Evolutionary conservation across 2,329 filamentous ascomycete species (phyloP), one percentile per base, ranked within the genome.

Genomic region (Eurotiales sp.): DNA sequence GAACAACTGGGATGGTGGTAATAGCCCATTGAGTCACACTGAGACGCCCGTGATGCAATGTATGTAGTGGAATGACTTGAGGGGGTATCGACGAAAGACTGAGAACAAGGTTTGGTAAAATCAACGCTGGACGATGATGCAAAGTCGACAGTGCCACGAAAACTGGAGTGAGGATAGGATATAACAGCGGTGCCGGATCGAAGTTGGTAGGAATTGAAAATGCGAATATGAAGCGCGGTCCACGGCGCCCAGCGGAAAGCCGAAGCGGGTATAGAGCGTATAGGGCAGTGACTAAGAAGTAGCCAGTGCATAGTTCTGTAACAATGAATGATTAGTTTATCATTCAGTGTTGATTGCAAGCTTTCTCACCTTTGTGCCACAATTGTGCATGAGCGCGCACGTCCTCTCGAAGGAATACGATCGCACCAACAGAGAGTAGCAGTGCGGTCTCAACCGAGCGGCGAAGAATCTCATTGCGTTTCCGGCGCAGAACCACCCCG

Each of bases 141-240:
- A 84, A 82, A 37, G 96, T 77, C 8, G 91, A 84, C 4, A 93
- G 74, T 1, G 90, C 84, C 23, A 93, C 86, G 41, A 91, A 77
- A 14, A 91, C 71, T 1, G 91, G 89, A 25, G 96, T 77, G 2
- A 85, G 71, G 5, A 86, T 80, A 15, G 92, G 92, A 65, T 96
- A 97, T 52, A 96, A 70, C n/a, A 96, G 77, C 10, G 91, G 89
- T 6, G 92, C 92, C 2, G 90, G 91, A 63, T 97, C 92, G 69
- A 96, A 95, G n/a, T 81, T 78, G 3, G 83, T 73, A 0, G 90
- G 90, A 32, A 96, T 74, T 36, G 78, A 77, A 60, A 84, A 80
- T 44, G 76, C 74, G 57, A 65, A 71, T 45, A 70, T 59, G 46
- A 68, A 59, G 29, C 65, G 66, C 30, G 64, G 56, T 48, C 58